phyloP scores from a whole-genome alignment of 2,329 filamentous ascomycete genomes.

The Hortaea werneckii region DNA sequence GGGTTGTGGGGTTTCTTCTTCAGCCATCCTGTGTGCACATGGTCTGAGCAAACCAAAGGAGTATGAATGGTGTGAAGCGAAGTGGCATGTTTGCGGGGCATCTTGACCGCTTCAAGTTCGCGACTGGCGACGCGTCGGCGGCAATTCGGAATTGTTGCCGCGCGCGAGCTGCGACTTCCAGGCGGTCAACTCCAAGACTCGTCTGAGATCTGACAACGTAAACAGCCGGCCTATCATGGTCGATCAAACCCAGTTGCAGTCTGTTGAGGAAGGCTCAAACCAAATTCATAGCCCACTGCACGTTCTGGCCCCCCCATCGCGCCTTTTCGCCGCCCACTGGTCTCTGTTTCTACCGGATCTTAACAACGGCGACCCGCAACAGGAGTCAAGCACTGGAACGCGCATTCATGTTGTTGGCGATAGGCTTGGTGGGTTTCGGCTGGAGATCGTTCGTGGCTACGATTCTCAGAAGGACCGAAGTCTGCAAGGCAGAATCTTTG shows the following conservation, averaged over 20 bases:
- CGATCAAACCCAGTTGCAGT: no score
- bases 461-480: background rate
- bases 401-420: background rate
- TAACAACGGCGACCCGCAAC: no score
- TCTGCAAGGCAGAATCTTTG: background rate
- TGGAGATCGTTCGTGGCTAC: background rate
- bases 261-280: no score
- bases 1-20: conserved; percentile 17
- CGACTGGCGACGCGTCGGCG: background rate
- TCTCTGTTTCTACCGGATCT: background rate
- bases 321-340: background rate
- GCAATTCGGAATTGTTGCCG: no score
- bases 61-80: no score
- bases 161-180: no score
- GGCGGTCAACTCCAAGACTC: no score
- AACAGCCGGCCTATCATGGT: no score
- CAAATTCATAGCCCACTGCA: no score
- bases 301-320: background rate
- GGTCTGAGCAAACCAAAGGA: background rate
- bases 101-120: no score
- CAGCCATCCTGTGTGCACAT: background rate
- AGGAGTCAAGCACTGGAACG: background rate
- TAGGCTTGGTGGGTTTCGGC: background rate
- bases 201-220: no score
- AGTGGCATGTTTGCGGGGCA: no score